Percentiles rank a stretch among this genome's conserved stretches.
Conservation (phyloP, 139 green algal genomes). For the Zygnema cylindricum region DNA sequence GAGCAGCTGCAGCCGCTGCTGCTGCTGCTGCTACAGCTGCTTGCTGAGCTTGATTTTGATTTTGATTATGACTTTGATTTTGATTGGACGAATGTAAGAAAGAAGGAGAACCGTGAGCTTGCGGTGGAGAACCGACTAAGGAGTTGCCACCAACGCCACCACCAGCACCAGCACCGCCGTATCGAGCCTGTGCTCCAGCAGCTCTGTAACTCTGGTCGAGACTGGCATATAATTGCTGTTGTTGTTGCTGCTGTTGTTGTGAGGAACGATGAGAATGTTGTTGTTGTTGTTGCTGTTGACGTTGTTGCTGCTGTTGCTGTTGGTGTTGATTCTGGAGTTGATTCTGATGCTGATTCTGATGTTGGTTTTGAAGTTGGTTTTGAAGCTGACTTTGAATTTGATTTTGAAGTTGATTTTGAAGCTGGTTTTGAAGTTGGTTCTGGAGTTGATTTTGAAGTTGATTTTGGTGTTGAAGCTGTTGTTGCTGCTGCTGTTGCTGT, state of each 20-base stretch:
- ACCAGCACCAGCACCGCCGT: constrained; percentile 15
- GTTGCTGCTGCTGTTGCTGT: constrained; percentile 42
- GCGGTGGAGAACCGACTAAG: constrained; percentile 1
- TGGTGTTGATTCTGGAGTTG: constrained; percentile 53
- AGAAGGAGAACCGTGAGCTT: neutral
- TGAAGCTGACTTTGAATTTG: neutral
- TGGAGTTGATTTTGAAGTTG: constrained; percentile 50
- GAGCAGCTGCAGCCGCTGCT: constrained; percentile 24
- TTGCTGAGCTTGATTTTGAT: constrained; percentile 34
- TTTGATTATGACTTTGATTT: neutral
- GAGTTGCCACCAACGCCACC: neutral
- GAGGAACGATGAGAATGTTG: constrained; percentile 48
- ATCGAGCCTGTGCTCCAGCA: neutral
- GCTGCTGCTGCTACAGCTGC: constrained; percentile 27
- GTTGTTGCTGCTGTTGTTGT: constrained; percentile 49
- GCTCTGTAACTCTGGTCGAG: constrained; percentile 22
- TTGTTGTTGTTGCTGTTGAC: constrained; percentile 34
- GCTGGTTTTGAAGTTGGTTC: no score
- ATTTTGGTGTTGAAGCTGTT: constrained; percentile 20
- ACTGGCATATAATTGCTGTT: constrained; percentile 23
- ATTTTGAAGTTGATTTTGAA: constrained; percentile 15
- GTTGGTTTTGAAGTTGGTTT: constrained; percentile 46
- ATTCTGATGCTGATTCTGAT: constrained; percentile 48
- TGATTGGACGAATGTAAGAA: neutral
- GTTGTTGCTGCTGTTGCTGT: constrained; percentile 46